These are phyloP conservation scores for Zymoseptoria ardabiliae DNA, from an alignment of 2,329 filamentous ascomycete genomes.

Conservation along the genomic window DNA sequence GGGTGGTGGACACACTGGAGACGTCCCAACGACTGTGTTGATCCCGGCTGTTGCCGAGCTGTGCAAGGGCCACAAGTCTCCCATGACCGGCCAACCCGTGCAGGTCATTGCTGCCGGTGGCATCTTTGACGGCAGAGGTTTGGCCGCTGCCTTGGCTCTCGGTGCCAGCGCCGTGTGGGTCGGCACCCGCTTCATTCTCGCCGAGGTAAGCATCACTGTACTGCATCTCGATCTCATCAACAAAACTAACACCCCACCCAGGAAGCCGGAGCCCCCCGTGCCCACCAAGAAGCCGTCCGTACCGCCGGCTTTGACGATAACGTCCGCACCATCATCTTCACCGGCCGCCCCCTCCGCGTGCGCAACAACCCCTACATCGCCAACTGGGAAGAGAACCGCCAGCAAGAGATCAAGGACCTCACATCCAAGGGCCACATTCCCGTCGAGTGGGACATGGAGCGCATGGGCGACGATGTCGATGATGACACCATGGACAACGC, in stretches of 20 bases:
- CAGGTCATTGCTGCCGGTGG: constrained; percentile 91
- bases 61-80: constrained; percentile 72
- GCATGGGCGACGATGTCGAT: constrained; percentile 56
- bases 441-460: constrained; percentile 90
- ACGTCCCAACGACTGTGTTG: constrained; percentile 83
- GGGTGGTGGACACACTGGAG: constrained; percentile 72
- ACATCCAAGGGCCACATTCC: constrained; percentile 84
- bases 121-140: constrained; percentile 83
- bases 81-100: constrained; percentile 77
- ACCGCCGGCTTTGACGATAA: constrained; percentile 94
- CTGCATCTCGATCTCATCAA: too few relatives aligned
- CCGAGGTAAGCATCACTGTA: constrained; percentile 52
- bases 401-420: constrained; percentile 83
- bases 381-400: constrained; percentile 93
- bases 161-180: constrained; percentile 93
- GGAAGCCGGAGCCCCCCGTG: constrained; percentile 86
- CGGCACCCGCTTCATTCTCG: constrained; percentile 89
- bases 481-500: constrained; percentile 90
- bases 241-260: constrained; percentile 8
- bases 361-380: constrained; percentile 88
- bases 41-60: constrained; percentile 87
- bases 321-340: constrained; percentile 96
- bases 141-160: constrained; percentile 86
- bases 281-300: constrained; percentile 90
- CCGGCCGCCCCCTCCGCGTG: constrained; percentile 86